These are phyloP conservation scores for Coniosporium tulheliwenetii DNA, from an alignment of 2,329 filamentous ascomycete species.

Conservation along the genomic window DNA sequence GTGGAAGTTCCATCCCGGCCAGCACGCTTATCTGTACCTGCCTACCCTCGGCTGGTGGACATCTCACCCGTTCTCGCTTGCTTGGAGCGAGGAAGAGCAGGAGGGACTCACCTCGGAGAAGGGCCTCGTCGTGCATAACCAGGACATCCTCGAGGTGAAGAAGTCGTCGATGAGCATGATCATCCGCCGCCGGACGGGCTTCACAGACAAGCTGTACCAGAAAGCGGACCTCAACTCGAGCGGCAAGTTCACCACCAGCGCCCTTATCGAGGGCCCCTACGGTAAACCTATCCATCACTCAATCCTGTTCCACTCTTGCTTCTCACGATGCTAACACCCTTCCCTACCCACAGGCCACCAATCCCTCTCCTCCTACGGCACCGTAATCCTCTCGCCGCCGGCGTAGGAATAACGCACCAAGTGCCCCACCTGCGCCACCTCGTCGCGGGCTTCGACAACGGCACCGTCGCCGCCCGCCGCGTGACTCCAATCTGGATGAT, in stretches of 20 bases:
- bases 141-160: conserved; percentile 34
- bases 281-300: conserved; percentile 15
- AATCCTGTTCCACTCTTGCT: conserved; percentile 6
- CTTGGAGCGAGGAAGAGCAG: conserved; percentile 54
- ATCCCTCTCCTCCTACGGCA: conserved; percentile 81
- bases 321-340: no score
- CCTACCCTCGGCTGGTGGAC: conserved; percentile 56
- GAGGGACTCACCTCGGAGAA: conserved; percentile 22
- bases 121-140: conserved; percentile 28
- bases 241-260: conserved; percentile 45
- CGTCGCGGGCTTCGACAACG: conserved; percentile 42
- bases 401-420: conserved; percentile 91
- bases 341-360: conserved; percentile 42
- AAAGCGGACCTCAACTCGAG: conserved; percentile 41
- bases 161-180: conserved; percentile 60
- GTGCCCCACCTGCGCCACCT: conserved; percentile 69
- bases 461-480: conserved; percentile 61
- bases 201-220: conserved; percentile 70
- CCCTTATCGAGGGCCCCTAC: conserved; percentile 82
- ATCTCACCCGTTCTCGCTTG: conserved; percentile 66
- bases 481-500: conserved; percentile 86
- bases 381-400: conserved; percentile 77
- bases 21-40: conserved; percentile 69
- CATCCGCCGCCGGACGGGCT: conserved; percentile 73
- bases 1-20: conserved; percentile 61